Evolutionary conservation across 2,329 filamentous ascomycete genomes (phyloP).

Genomic region (Fusarium falciforme): DNA sequence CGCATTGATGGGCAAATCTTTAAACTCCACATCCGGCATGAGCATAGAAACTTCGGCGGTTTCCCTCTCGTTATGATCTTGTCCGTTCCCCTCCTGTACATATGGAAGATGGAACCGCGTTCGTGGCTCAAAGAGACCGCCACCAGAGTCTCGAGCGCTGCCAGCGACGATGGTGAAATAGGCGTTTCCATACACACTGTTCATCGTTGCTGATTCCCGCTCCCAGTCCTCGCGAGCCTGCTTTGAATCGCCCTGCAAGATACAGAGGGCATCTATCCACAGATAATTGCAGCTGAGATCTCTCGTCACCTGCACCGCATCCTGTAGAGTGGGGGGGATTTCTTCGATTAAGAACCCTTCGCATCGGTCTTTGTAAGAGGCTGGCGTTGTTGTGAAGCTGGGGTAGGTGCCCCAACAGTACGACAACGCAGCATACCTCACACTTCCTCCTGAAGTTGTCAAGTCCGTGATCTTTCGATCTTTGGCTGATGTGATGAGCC

Average conservation of each 20-base stretch:
- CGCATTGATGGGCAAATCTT: background rate
- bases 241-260: background rate
- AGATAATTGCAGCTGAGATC: accelerated
- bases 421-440: background rate
- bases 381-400: background rate
- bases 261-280: background rate
- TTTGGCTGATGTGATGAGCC: background rate
- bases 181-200: background rate
- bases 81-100: background rate
- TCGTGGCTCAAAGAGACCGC: background rate
- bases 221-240: background rate
- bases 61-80: background rate
- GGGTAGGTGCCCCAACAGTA: background rate
- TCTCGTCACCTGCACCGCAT: background rate
- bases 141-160: background rate
- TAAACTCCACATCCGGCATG: background rate
- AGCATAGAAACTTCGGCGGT: background rate
- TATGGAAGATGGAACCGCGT: background rate
- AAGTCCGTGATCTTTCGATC: background rate
- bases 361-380: background rate
- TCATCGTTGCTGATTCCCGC: background rate
- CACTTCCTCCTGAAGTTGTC: accelerated
- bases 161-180: background rate
- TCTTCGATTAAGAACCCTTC: background rate
- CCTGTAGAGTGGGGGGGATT: background rate